Base-by-base conservation (phyloP, 768 basidiomycete genomes). In the Gloeophyllum trabeum region DNA sequence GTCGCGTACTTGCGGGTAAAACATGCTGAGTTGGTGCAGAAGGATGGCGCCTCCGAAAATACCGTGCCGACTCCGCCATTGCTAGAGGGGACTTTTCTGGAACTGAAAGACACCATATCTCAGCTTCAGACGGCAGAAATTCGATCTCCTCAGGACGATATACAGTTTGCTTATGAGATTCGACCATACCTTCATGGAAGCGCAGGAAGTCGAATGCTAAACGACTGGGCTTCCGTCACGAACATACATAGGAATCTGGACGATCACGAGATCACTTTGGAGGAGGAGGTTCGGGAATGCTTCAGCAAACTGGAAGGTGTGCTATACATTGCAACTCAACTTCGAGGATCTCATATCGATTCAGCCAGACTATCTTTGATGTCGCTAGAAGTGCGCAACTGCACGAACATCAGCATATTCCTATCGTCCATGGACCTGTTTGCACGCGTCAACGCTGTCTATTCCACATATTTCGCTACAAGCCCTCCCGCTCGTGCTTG, bases 401-500 rank as follows among this genome's bases (percentile, higher is more conserved):
- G 82, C 47, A 61, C 78, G 6, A 82, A 83, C 54, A 80, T 97
- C 56, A 93, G 85, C 44, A 67, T 97, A 21, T 76, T 83, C 46
- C 68, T 99, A 21, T 77, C 83, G 2, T 79, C 80, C 2, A 93
- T 98, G 68, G 73, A 80, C 19, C 62, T 81, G 23, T 99, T 99
- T 56, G 62, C 73, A 1, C 59, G 62, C 2, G 76, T 91, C 30
- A 99, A 99, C 64, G 63, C 67, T 1, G 69, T 81, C 5, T 98
- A 98, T 57, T 63, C 72, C 2, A 70, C 73, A 14, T 90, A 77
- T 59, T 98, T 98, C 58, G 92, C 92, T 2, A 71, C 73, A 14
- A 92, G 89, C 35, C 96, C 96, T 0, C 96, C 96, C 5, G 79
- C 91, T 1, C 79, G 96, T 5, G 93, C 92, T n/a, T 97, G 93